Evolutionary conservation across 2,329 filamentous ascomycete genomes (phyloP).

Genomic region (Hymenoscyphus fraxineus): DNA sequence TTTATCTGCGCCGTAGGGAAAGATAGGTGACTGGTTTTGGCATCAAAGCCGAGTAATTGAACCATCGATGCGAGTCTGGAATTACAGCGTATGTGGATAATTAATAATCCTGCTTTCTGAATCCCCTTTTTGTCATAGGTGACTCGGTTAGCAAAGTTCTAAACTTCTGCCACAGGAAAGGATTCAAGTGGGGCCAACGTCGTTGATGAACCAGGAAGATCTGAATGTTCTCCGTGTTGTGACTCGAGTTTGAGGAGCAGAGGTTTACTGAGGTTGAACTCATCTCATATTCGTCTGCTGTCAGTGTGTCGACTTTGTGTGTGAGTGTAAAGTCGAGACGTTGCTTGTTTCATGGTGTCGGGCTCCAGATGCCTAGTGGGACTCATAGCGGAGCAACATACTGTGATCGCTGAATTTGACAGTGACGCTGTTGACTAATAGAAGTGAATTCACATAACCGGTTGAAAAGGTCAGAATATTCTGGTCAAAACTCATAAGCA

Average conservation of each 20-base stretch:
- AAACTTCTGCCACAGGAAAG: neutral
- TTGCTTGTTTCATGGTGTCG: slow-evolving; percentile 2
- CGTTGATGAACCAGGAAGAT: neutral
- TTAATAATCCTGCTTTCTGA: neutral
- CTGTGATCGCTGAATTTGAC: neutral
- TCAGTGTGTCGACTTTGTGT: neutral
- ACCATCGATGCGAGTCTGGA: neutral
- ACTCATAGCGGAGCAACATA: neutral
- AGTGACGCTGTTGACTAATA: neutral
- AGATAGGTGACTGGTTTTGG: neutral
- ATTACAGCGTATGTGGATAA: neutral
- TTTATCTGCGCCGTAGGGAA: neutral
- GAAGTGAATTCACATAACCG: too few species aligned
- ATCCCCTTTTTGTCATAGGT: neutral
- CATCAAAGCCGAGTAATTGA: neutral
- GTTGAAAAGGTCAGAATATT: neutral
- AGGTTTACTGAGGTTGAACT: neutral
- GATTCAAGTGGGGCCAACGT: neutral
- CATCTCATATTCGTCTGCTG: neutral
- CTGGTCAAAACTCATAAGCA: neutral
- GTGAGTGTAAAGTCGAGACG: slow-evolving; percentile 3
- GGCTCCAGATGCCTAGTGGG: slow-evolving; percentile 2
- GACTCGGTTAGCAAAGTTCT: neutral
- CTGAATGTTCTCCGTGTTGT: neutral
- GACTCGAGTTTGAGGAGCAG: neutral